Conservation (phyloP, 2,329 filamentous ascomycete genomes). For the Paraphoma chrysanthemicola region DNA sequence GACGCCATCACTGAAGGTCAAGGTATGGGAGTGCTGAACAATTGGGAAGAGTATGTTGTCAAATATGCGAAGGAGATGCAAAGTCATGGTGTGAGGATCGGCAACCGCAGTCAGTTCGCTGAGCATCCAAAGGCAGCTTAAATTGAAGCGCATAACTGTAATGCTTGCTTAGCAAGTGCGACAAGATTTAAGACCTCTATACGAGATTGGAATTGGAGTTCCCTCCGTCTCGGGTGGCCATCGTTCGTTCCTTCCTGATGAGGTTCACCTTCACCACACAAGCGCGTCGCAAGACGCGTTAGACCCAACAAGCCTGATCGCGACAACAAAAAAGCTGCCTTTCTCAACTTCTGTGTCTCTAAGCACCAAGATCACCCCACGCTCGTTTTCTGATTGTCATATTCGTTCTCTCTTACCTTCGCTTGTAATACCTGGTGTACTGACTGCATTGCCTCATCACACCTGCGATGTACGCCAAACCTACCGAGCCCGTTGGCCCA, state of each 20-base stretch:
- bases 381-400: not conserved
- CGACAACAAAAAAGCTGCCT: not conserved
- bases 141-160: not conserved
- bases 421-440: no score
- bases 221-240: no score
- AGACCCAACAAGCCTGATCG: not conserved
- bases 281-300: not conserved
- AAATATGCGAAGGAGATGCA: slow-evolving; percentile 19
- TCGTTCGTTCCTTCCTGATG: not conserved
- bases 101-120: slow-evolving; percentile 21
- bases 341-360: not conserved
- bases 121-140: slow-evolving; percentile 11
- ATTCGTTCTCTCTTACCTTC: not conserved
- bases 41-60: slow-evolving; percentile 41
- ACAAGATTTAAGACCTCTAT: no score
- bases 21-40: slow-evolving; percentile 21
- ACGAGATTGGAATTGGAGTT: no score
- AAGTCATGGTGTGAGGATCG: slow-evolving; percentile 18
- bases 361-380: not conserved
- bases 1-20: slow-evolving; percentile 46
- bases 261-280: not conserved
- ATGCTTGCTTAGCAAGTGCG: no score
- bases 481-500: not conserved
- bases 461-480: not conserved
- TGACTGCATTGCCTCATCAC: no score